Percentiles rank a stretch among this genome's conserved stretches.
These are phyloP conservation scores for Thelonectria discophora DNA, from an alignment of 2,329 filamentous ascomycete species.

Conservation along the genomic window DNA sequence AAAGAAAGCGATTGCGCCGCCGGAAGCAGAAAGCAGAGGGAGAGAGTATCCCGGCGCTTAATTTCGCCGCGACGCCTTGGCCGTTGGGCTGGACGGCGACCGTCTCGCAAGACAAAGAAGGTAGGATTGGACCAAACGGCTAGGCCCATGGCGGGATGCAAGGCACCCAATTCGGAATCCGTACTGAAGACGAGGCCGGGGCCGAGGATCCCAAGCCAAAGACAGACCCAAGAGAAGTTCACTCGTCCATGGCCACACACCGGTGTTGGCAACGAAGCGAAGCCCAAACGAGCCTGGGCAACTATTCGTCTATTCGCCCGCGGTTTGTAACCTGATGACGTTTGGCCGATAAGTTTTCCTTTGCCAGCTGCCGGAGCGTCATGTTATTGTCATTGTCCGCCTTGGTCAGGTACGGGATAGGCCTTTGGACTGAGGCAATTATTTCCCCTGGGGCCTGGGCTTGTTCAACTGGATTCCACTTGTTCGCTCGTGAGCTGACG, in stretches of 20 bases:
- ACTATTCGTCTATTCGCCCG: conserved; percentile 11
- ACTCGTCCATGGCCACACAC: conserved; percentile 14
- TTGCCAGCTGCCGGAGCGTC: background rate
- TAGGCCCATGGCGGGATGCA: conserved; percentile 38
- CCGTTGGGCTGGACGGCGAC: conserved; percentile 22
- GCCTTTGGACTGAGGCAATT: conserved; percentile 22
- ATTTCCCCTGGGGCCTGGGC: conserved; percentile 10
- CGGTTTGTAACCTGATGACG: conserved; percentile 26
- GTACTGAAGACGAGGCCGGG: conserved; percentile 14
- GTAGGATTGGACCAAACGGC: conserved; percentile 39
- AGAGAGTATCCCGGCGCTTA: conserved; percentile 37
- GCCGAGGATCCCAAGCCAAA: conserved; percentile 11
- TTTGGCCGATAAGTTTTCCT: conserved; percentile 15
- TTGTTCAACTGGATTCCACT: conserved; percentile 19
- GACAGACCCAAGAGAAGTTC: background rate
- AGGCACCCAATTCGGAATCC: conserved; percentile 39
- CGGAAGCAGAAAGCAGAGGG: background rate
- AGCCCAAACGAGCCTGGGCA: conserved; percentile 19
- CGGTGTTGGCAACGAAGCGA: conserved; percentile 16
- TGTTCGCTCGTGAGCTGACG: conserved; percentile 10
- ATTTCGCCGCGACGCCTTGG: conserved; percentile 31
- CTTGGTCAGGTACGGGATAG: background rate
- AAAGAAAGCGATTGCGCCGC: background rate
- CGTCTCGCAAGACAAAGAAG: conserved; percentile 32
- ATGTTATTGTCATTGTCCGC: conserved; percentile 9